Conservation (phyloP, 441 rosid genomes). For the Corymbia calophylla region DNA sequence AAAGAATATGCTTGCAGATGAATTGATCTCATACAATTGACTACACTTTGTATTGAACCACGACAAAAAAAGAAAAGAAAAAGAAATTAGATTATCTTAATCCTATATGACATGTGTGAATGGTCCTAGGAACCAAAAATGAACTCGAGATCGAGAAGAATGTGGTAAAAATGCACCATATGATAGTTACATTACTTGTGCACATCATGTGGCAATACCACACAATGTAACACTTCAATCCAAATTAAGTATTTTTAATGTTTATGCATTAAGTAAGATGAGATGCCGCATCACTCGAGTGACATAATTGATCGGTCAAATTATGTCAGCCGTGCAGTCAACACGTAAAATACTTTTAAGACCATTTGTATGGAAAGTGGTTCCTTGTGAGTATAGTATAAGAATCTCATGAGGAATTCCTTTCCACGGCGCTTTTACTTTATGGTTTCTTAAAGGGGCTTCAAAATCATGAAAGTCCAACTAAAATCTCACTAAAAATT, state of each 20-base stretch:
- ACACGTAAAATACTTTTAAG: not conserved
- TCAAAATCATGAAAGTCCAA: conserved; percentile 1
- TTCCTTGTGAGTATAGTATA: not conserved
- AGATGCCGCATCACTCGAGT: not conserved
- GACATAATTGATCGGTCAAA: not conserved
- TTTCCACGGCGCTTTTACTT: not conserved
- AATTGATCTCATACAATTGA: not conserved
- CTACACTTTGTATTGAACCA: not conserved
- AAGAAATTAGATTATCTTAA: not conserved
- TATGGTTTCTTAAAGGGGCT: not conserved
- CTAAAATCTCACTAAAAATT: not conserved
- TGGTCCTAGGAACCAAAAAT: not conserved
- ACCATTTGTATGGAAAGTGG: not conserved
- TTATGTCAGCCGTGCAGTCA: not conserved
- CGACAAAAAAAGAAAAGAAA: not conserved
- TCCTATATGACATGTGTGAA: not conserved
- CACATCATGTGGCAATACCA: not conserved
- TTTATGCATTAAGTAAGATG: not conserved
- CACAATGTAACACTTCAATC: not conserved
- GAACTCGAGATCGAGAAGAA: not conserved
- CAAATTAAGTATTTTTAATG: not conserved
- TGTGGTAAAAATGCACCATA: too few relatives aligned
- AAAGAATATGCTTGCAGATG: not conserved
- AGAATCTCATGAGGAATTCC: not conserved
- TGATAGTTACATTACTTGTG: not conserved